These are phyloP conservation scores for Endoconidiophora polonica DNA, from an alignment of 2,329 filamentous ascomycete genomes.

Conservation along the genomic window DNA sequence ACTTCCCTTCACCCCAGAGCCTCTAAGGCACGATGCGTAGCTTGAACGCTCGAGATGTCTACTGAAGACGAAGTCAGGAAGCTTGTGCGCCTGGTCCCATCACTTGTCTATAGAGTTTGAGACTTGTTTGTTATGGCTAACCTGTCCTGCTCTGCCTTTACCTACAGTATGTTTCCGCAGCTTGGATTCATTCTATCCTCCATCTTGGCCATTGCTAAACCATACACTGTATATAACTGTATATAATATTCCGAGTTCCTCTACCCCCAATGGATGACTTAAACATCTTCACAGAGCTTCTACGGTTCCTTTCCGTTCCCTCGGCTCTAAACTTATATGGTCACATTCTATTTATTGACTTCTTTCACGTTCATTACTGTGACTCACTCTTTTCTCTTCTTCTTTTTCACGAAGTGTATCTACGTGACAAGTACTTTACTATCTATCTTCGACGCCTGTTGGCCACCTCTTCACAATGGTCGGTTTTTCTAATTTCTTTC, in stretches of 20 bases:
- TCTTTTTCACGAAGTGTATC: not conserved
- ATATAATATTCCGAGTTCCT: conserved; percentile 2
- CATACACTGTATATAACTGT: not conserved
- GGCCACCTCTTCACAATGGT: not conserved
- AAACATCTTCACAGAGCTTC: conserved; percentile 3
- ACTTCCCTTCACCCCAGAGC: no score
- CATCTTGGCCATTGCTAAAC: not conserved
- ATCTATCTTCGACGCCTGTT: not conserved
- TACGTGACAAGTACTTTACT: not conserved
- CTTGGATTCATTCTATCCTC: not conserved
- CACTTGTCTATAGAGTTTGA: no score
- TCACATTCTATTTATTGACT: conserved; percentile 1
- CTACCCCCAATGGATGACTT: not conserved
- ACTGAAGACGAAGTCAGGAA: no score
- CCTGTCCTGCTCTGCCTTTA: no score
- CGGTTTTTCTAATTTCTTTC: conserved; percentile 1
- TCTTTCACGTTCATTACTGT: not conserved
- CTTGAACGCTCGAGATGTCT: no score
- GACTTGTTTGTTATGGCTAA: no score
- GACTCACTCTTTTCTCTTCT: not conserved
- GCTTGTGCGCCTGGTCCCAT: no score
- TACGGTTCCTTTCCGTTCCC: conserved; percentile 9
- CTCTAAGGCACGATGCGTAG: no score
- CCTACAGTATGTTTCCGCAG: no score
- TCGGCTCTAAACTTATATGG: not conserved